Percentiles rank a stretch among this genome's conserved stretches.
Evolutionary conservation across 1,284 basidiomycete genomes (phyloP).

Genomic region (Puccinia novopanici): DNA sequence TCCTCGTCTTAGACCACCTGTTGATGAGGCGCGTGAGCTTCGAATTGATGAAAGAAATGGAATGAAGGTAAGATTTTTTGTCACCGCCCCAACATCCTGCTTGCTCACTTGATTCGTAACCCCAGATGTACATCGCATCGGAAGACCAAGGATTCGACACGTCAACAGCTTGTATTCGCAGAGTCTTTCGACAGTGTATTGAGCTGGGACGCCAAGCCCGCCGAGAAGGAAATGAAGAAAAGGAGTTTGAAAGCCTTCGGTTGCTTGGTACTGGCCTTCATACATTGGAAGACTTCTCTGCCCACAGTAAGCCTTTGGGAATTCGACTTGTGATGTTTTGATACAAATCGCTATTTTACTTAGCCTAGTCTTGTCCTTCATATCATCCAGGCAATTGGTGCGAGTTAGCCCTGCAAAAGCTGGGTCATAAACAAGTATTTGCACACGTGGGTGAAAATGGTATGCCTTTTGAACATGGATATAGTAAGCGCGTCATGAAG

Average conservation of each 20-base stretch:
- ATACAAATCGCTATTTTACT: neutral
- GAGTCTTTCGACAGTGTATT: slow-evolving; percentile 72
- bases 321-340: slow-evolving; percentile 1
- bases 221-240: slow-evolving; percentile 63
- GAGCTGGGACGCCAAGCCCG: slow-evolving; percentile 67
- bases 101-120: neutral
- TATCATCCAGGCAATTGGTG: slow-evolving; percentile 59
- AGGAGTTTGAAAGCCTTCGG: slow-evolving; percentile 52
- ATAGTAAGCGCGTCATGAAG: neutral
- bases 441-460: slow-evolving; percentile 81
- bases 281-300: slow-evolving; percentile 81
- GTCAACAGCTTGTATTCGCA: slow-evolving; percentile 76
- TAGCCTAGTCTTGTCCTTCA: neutral
- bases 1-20: slow-evolving; percentile 73
- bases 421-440: slow-evolving; percentile 79
- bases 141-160: slow-evolving; percentile 77
- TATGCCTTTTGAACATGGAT: slow-evolving; percentile 22
- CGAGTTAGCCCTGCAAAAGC: slow-evolving; percentile 66
- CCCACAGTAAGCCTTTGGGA: slow-evolving; percentile 65
- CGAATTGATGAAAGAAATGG: slow-evolving; percentile 82
- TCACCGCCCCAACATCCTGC: neutral
- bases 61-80: slow-evolving; percentile 68
- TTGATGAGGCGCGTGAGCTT: slow-evolving; percentile 71
- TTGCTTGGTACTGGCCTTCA: slow-evolving; percentile 64
- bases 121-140: slow-evolving; percentile 82